A percentile compares a stretch with the other conserved stretches of the same genome.
phyloP scores from a whole-genome alignment of 139 green algal species.

The Penium margaritaceum region DNA sequence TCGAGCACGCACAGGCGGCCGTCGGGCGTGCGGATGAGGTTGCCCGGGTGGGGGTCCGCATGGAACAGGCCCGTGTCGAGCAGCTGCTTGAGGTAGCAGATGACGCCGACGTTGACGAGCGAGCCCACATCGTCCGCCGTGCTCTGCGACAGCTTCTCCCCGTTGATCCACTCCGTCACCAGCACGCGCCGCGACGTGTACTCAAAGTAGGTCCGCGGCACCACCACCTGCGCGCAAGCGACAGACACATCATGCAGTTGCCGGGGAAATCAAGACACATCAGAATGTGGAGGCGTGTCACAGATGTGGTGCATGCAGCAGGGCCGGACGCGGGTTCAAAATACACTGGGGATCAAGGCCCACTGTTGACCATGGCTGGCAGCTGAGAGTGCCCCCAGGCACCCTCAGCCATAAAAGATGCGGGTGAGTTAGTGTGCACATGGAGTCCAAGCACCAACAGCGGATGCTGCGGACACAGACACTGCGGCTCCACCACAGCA shows the following conservation, averaged over 20 bases:
- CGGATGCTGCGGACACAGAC: no score
- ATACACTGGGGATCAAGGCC: neutral
- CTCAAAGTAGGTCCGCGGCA: conserved; percentile 76
- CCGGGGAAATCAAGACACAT: neutral
- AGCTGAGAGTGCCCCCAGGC: no score
- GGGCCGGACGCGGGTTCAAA: neutral
- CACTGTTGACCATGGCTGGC: no score
- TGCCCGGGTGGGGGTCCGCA: conserved; percentile 73
- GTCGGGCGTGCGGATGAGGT: conserved; percentile 92
- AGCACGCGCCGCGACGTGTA: conserved; percentile 78
- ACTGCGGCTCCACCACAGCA: no score
- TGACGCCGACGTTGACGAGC: conserved; percentile 93
- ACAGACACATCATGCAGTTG: neutral
- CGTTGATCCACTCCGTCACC: conserved; percentile 78
- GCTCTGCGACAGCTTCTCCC: conserved; percentile 70
- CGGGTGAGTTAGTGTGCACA: no score
- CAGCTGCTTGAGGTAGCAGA: conserved; percentile 88
- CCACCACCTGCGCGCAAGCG: conserved; percentile 83
- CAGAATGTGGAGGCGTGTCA: neutral
- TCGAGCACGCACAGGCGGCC: conserved; percentile 89
- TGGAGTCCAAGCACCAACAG: no score
- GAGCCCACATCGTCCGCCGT: conserved; percentile 76
- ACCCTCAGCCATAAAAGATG: no score
- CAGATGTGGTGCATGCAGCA: neutral
- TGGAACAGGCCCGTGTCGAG: conserved; percentile 52